Evolutionary conservation across 495 filamentous ascomycete species (phyloP).

Genomic region (Immersiella caudata): DNA sequence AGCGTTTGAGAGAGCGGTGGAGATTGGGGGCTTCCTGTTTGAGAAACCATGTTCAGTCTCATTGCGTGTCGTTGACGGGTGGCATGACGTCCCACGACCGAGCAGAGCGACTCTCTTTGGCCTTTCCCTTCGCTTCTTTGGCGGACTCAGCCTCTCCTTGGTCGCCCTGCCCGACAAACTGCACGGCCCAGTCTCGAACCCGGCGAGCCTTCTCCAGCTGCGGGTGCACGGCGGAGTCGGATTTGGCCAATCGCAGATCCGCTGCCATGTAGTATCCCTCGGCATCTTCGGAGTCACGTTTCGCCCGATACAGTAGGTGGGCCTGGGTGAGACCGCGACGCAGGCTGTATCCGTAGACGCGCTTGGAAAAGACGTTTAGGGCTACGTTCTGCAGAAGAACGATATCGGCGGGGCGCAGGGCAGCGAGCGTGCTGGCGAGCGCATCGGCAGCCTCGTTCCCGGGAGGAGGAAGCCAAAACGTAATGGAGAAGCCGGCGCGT

Average conservation of each 20-base stretch:
- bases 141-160: neutral
- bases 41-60: neutral
- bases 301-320: slow-evolving; percentile 63
- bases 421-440: slow-evolving; percentile 48
- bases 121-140: neutral
- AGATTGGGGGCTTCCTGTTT: neutral
- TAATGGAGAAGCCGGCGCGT: slow-evolving; percentile 75
- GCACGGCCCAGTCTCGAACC: slow-evolving; percentile 74
- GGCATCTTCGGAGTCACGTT: slow-evolving; percentile 39
- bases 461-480: slow-evolving; percentile 69
- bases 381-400: slow-evolving; percentile 76
- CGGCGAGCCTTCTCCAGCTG: slow-evolving; percentile 64
- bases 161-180: slow-evolving; percentile 60
- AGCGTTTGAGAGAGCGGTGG: neutral
- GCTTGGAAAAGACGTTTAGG: slow-evolving; percentile 69
- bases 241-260: slow-evolving; percentile 36
- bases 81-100: slow-evolving; percentile 26
- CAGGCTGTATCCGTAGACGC: slow-evolving; percentile 77
- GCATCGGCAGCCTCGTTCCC: slow-evolving; percentile 31
- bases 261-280: slow-evolving; percentile 47
- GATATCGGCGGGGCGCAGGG: slow-evolving; percentile 69
- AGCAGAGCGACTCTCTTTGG: neutral
- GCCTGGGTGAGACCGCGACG: slow-evolving; percentile 70
- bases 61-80: slow-evolving; percentile 30
- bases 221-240: slow-evolving; percentile 41